Evolutionary conservation across 1,284 basidiomycete species (phyloP), one percentile per base, ranked within the genome.

Genomic region (Boletus semigastroideus): DNA sequence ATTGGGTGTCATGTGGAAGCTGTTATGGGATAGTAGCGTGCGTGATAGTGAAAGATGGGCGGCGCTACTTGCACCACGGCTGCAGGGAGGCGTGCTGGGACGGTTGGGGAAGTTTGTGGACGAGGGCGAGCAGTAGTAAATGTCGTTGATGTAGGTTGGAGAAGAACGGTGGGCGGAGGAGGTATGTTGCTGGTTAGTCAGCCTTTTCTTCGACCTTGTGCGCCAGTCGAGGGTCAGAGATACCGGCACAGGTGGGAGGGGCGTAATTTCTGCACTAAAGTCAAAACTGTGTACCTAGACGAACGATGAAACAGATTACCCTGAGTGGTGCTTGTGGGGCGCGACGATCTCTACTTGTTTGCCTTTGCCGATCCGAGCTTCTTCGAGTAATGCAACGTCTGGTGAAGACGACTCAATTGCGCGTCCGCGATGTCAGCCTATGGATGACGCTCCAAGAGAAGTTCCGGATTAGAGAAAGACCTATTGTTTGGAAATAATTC

Each of bases 391-490:
- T 16, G 49, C 30, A 27, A 53, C 34, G 16, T 56, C 50, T 13
- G 56, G 58, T 38, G 57, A 56, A 7, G 55, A 50, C 14, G 58
- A 55, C 22, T 58, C 48, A 17, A 69, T 54, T 46, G 53, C 3
- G 33, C 46, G 16, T 64, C 54, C 4, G 37, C 49, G 17, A 34
- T 19, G 22, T 64, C 52, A 16, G 56, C 55, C 50, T 65, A 64
- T 11, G 56, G 49, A 33, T 64, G 52, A 20, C 67, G 60, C 22
- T 64, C 63, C 20, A 68, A 69, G 43, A 73, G 73, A 38, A 74
- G 72, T n/a, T 78, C 77, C 1, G 86, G 85, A 57, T 86, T 89
- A 6, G 86, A 88, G 1, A 86, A 88, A 1, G 84, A 86, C 58
- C 78, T 83, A 40, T 73, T 67, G 62, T 81, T 82, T 0, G 84